phyloP scores from a whole-genome alignment of 2,329 filamentous ascomycete species.

The Diaporthe vaccinii region DNA sequence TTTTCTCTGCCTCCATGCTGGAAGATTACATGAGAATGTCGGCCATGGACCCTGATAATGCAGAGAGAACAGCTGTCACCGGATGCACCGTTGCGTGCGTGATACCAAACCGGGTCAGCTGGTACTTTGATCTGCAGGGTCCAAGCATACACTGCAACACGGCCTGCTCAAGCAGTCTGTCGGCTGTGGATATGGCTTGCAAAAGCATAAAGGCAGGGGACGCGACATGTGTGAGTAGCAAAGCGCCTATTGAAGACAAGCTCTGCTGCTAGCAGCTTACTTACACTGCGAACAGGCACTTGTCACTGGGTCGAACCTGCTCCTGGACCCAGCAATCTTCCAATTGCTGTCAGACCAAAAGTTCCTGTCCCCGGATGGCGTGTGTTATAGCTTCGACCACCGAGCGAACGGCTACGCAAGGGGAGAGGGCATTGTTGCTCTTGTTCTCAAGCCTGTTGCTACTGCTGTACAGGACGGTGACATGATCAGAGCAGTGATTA shows the following conservation, averaged over 20 bases:
- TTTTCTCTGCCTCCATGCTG: slow-evolving; percentile 55
- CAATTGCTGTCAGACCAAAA: slow-evolving; percentile 38
- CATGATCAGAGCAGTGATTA: slow-evolving; percentile 50
- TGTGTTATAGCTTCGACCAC: slow-evolving; percentile 50
- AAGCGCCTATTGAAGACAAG: too few species aligned
- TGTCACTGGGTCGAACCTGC: slow-evolving; percentile 34
- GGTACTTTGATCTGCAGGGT: slow-evolving; percentile 55
- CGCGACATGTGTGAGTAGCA: neutral
- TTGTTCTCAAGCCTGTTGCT: slow-evolving; percentile 57
- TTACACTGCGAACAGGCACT: slow-evolving; percentile 16
- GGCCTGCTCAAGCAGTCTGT: slow-evolving; percentile 50
- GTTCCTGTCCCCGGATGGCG: slow-evolving; percentile 49
- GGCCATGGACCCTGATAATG: slow-evolving; percentile 52
- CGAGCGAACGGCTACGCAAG: slow-evolving; percentile 51
- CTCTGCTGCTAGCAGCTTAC: neutral
- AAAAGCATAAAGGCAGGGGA: slow-evolving; percentile 14
- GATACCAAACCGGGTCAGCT: slow-evolving; percentile 56
- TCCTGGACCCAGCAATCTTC: slow-evolving; percentile 42
- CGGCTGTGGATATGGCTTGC: slow-evolving; percentile 34
- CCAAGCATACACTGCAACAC: slow-evolving; percentile 55
- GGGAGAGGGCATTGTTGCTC: slow-evolving; percentile 49
- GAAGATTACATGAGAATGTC: slow-evolving; percentile 53
- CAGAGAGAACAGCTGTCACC: slow-evolving; percentile 50
- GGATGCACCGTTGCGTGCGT: slow-evolving; percentile 42
- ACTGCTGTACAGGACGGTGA: slow-evolving; percentile 57